Evolutionary conservation across 768 basidiomycete species (phyloP), one percentile per base, ranked within the genome.

Genomic region (Russula sp.): DNA sequence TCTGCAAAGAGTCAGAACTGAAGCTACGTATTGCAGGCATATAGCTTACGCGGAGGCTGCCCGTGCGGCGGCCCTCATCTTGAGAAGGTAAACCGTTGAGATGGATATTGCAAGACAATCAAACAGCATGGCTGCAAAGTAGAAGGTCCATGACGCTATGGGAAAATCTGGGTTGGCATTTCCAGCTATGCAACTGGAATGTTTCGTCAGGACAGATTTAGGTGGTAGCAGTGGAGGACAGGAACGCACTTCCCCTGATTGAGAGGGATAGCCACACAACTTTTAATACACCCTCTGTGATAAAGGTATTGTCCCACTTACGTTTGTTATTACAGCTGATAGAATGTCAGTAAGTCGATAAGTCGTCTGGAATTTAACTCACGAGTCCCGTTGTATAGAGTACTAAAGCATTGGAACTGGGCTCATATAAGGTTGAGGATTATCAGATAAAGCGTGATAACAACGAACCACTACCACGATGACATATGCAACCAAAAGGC

Each of bases 401-500:
- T 83, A 5, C 79, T 75, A 32, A 83, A 75, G 80, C 84, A 84
- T 73, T 86, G 79, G 36, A 83, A 68, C 86, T 74, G 20, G 22
- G 45, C 9, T 25, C 39, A 11, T 14, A 7, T 29, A 13, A 59
- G 36, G 36, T 36, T 11, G 16, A 3, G 13, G 36, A 47, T 11
- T 35, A 14, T 29, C n/a, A 14, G 25, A 29, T 20, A 82, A 66
- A 56, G 32, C 34, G 36, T 51, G 35, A 62, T 48, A 46, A 41
- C 51, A 47, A 67, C 81, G 67, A 66, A 86, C 84, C 50, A 67
- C 69, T 46, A 76, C 75, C n/a, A 76, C 71, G n/a, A 75, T 47
- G 54, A 76, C 9, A 67, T 80, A 86, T 5, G 77, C 63, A 5
- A 61, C 42, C 1, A 74, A n/a, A 35, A 86, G 68, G 20, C 70